These are phyloP conservation scores for Neurospora sp. DNA, from an alignment of 495 filamentous ascomycete species.

Conservation along the genomic window DNA sequence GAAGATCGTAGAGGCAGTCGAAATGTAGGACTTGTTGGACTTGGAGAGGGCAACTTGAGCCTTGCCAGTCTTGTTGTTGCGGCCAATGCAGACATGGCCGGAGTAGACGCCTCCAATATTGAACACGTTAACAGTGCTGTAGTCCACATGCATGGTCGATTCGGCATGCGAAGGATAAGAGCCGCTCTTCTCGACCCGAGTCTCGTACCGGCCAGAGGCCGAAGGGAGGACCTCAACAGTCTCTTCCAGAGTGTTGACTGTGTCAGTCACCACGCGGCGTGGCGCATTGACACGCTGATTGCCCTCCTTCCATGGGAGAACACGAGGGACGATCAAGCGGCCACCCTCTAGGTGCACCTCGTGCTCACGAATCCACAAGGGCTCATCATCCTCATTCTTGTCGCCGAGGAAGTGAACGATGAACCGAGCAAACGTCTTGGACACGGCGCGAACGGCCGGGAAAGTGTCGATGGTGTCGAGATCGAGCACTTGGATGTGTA, in stretches of 20 bases:
- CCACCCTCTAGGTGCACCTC: constrained; percentile 29
- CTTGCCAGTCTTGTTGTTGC: constrained; percentile 12
- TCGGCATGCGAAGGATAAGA: not conserved
- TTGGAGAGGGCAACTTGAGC: constrained; percentile 20
- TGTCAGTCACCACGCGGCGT: constrained; percentile 24
- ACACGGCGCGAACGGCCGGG: constrained; percentile 8
- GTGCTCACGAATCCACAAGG: constrained; percentile 24
- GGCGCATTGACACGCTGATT: constrained; percentile 29
- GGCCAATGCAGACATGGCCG: constrained; percentile 24
- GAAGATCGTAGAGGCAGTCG: not conserved
- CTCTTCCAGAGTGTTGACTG: constrained; percentile 20
- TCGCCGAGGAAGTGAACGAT: not conserved
- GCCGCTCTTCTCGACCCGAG: not conserved
- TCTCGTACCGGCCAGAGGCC: constrained; percentile 8
- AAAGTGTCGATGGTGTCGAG: constrained; percentile 17
- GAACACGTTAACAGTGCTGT: constrained; percentile 24
- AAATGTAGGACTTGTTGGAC: constrained; percentile 23
- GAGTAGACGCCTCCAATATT: constrained; percentile 1
- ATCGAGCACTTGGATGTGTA: constrained; percentile 32
- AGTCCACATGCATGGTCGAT: constrained; percentile 23
- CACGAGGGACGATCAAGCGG: constrained; percentile 24
- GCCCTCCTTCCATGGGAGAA: constrained; percentile 27
- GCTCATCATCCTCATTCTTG: not conserved
- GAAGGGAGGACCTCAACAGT: constrained; percentile 17
- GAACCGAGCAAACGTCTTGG: constrained; percentile 22